A percentile compares a stretch with the other conserved stretches of the same genome.
These are phyloP conservation scores for Nigrospora sphaerica DNA, from an alignment of 2,329 filamentous ascomycete genomes.

Conservation along the genomic window DNA sequence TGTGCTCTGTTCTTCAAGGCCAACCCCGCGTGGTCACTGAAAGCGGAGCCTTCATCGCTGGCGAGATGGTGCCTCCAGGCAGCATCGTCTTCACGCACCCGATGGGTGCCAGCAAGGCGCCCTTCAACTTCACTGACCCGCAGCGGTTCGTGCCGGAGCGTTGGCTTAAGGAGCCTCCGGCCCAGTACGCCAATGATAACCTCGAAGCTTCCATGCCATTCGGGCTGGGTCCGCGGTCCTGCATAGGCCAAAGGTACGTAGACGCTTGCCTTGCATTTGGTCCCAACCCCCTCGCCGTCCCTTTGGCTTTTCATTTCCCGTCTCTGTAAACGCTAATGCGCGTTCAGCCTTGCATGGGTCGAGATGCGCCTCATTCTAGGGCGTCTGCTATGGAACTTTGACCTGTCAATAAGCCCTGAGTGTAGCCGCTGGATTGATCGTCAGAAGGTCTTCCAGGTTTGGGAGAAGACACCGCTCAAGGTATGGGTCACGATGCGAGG, in stretches of 20 bases:
- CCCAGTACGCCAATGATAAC: constrained; percentile 23
- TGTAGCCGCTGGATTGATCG: constrained; percentile 15
- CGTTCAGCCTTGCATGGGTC: constrained; percentile 22
- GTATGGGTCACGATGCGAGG: constrained; percentile 13
- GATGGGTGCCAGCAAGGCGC: background rate
- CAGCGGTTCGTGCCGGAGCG: constrained; percentile 30
- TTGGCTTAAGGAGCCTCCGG: constrained; percentile 19
- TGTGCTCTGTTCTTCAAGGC: background rate
- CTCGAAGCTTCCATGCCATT: constrained; percentile 29
- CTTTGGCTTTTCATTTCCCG: background rate
- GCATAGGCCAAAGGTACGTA: constrained; percentile 26
- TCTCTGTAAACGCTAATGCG: background rate
- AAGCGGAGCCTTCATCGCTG: constrained; percentile 16
- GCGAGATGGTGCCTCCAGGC: constrained; percentile 15
- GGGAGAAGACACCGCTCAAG: constrained; percentile 19
- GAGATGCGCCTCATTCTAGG: constrained; percentile 30
- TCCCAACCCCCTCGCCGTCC: no score
- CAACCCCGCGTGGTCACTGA: constrained; percentile 15
- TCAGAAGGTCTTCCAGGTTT: constrained; percentile 19
- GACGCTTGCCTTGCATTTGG: background rate
- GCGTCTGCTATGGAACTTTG: constrained; percentile 27
- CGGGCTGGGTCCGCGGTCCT: constrained; percentile 28
- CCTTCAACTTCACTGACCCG: constrained; percentile 27
- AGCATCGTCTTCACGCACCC: background rate
- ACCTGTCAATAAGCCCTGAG: constrained; percentile 19